Evolutionary conservation across 805 yeast species (phyloP).

Genomic region (Saccharomycopsis sp.): DNA sequence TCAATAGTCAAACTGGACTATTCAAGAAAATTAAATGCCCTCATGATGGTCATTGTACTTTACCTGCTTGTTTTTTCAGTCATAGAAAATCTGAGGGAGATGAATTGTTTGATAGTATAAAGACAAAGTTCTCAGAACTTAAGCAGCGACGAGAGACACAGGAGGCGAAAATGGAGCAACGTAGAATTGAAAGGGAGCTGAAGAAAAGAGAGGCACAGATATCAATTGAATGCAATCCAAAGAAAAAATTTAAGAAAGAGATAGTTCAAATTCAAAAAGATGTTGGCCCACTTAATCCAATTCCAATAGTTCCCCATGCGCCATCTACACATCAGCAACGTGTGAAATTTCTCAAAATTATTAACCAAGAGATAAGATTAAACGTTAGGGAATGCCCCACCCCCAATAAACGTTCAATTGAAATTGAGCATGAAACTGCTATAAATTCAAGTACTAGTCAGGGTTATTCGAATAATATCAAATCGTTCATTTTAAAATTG

Average conservation of each 20-base stretch:
- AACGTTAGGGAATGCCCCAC: neutral
- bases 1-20: neutral
- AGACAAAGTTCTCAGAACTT: neutral
- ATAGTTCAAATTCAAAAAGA: neutral
- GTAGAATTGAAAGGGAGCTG: neutral
- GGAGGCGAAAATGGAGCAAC: neutral
- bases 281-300: neutral
- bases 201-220: neutral
- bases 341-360: constrained; percentile 7
- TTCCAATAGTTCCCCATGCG: constrained; percentile 11
- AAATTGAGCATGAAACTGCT: constrained; percentile 16
- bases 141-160: neutral
- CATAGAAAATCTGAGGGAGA: neutral
- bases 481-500: constrained; percentile 11
- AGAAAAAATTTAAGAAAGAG: neutral
- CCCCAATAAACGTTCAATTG: constrained; percentile 12
- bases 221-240: too few relatives aligned
- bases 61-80: neutral
- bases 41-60: neutral
- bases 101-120: neutral
- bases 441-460: constrained; percentile 4
- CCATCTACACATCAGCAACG: constrained; percentile 17
- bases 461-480: constrained; percentile 13
- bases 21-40: neutral
- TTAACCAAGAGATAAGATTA: constrained; percentile 5